Conservation (phyloP, 495 filamentous ascomycete species). For the Saxispiralis lemnorum region DNA sequence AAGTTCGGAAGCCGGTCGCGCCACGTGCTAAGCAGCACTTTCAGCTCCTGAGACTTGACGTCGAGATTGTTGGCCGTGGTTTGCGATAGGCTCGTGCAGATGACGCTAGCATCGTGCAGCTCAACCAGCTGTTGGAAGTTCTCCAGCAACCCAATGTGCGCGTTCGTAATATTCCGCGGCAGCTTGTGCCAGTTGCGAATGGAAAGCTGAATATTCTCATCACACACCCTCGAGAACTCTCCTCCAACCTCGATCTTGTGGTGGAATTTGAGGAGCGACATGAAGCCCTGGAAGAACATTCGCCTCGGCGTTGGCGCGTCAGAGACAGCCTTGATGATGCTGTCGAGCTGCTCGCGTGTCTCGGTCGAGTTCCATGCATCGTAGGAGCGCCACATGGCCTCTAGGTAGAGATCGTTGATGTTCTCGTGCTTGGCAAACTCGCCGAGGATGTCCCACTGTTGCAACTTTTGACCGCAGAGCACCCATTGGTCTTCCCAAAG, state of each 20-base stretch:
- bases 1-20: slow-evolving; percentile 88
- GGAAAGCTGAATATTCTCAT: slow-evolving; percentile 89
- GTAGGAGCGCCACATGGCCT: slow-evolving; percentile 82
- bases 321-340: slow-evolving; percentile 83
- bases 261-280: slow-evolving; percentile 83
- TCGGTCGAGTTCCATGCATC: slow-evolving; percentile 79
- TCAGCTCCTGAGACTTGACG: slow-evolving; percentile 84
- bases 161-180: slow-evolving; percentile 79
- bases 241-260: slow-evolving; percentile 60
- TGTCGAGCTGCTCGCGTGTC: slow-evolving; percentile 74
- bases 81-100: slow-evolving; percentile 68
- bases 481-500: slow-evolving; percentile 99
- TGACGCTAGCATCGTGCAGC: slow-evolving; percentile 90
- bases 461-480: slow-evolving; percentile 88
- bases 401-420: slow-evolving; percentile 87
- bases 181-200: slow-evolving; percentile 97
- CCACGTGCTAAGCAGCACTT: slow-evolving; percentile 86
- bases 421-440: slow-evolving; percentile 99
- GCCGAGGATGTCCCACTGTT: slow-evolving; percentile 93
- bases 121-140: slow-evolving; percentile 99
- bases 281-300: slow-evolving; percentile 94
- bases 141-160: slow-evolving; percentile 85
- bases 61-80: slow-evolving; percentile 79
- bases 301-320: slow-evolving; percentile 88
- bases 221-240: slow-evolving; percentile 77